These are phyloP conservation scores for Xylariales sp. DNA, from an alignment of 2,329 filamentous ascomycete species.

Conservation along the genomic window DNA sequence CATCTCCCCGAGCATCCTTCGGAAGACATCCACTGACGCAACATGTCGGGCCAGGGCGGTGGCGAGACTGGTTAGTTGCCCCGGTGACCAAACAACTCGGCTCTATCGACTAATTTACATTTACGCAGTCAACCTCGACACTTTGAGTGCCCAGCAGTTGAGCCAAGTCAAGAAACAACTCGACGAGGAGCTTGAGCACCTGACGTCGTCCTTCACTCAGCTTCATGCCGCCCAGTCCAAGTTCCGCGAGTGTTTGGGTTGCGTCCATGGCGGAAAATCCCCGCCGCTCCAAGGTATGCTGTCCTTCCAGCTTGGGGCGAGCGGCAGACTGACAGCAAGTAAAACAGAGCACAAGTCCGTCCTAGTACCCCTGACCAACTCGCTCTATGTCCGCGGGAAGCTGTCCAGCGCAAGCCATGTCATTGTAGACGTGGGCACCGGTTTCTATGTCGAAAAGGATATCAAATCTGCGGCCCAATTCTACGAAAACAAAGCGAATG, in stretches of 20 bases:
- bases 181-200: conserved; percentile 91
- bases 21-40: too few species aligned
- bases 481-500: conserved; percentile 52
- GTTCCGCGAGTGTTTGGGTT: conserved; percentile 83
- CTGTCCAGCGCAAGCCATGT: conserved; percentile 72
- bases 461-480: conserved; percentile 50
- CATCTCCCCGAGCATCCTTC: too few species aligned
- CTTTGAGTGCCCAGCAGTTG: conserved; percentile 79
- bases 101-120: neutral
- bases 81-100: neutral
- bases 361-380: conserved; percentile 91
- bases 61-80: conserved; percentile 6
- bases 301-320: neutral
- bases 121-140: conserved; percentile 57
- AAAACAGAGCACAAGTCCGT: conserved; percentile 49
- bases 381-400: conserved; percentile 84
- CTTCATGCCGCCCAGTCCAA: conserved; percentile 85
- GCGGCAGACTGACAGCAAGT: neutral
- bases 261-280: conserved; percentile 59
- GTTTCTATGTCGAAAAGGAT: conserved; percentile 64
- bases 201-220: conserved; percentile 84
- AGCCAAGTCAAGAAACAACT: conserved; percentile 92
- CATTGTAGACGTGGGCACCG: conserved; percentile 88
- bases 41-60: conserved; percentile 8
- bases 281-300: conserved; percentile 24